These are phyloP conservation scores for Paspalum vaginatum DNA, from an alignment of 176 grass and related monocot species.

Conservation along the genomic window DNA sequence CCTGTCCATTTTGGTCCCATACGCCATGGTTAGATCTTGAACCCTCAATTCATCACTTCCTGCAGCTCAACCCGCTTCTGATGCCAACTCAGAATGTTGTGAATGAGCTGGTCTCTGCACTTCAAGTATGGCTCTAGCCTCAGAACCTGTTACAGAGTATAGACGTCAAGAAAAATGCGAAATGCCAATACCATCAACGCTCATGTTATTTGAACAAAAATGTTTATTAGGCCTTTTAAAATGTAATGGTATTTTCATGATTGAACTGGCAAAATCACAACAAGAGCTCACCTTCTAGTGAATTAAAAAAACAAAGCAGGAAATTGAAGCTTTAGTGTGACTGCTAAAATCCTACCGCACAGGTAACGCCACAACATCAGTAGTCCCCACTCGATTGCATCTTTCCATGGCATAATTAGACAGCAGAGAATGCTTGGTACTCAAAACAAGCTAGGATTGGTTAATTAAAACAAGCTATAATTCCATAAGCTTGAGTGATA, in stretches of 20 bases:
- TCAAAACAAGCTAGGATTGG: background rate
- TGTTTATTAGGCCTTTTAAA: background rate
- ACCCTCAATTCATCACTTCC: slow-evolving; percentile 57
- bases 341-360: background rate
- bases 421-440: background rate
- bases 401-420: background rate
- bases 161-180: slow-evolving; percentile 15
- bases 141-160: slow-evolving; percentile 65
- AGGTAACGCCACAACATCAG: background rate
- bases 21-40: slow-evolving; percentile 55
- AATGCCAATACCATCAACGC: background rate
- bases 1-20: slow-evolving; percentile 71
- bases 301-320: background rate
- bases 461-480: background rate
- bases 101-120: slow-evolving; percentile 43
- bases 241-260: slow-evolving; percentile 3
- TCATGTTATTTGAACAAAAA: background rate
- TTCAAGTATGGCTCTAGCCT: slow-evolving; percentile 75
- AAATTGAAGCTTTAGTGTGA: background rate
- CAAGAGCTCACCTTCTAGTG: background rate
- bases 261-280: background rate
- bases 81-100: slow-evolving; percentile 54
- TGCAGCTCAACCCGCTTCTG: slow-evolving; percentile 47
- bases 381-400: background rate
- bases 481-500: background rate